Percentiles rank a stretch among this genome's conserved stretches.
Conservation (phyloP, 2,329 filamentous ascomycete species). For the Magnaporthales sp. region DNA sequence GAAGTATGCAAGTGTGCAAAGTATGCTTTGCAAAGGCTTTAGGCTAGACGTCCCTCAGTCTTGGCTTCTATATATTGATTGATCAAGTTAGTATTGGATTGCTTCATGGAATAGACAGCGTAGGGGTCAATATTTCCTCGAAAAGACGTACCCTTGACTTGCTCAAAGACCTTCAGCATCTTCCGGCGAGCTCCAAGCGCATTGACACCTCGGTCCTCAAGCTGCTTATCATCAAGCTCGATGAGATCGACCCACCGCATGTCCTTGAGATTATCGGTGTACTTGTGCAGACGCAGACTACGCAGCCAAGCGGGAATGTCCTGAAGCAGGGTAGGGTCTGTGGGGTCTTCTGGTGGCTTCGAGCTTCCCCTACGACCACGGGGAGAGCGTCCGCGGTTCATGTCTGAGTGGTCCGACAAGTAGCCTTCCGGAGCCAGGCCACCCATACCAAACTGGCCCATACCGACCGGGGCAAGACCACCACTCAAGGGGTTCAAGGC, state of each 20-base stretch:
- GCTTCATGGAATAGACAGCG: background rate
- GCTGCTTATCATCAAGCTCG: constrained; percentile 82
- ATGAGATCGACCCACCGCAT: constrained; percentile 93
- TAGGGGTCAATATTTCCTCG: background rate
- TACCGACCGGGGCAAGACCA: constrained; percentile 55
- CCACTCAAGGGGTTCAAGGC: constrained; percentile 1
- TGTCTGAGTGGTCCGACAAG: constrained; percentile 87
- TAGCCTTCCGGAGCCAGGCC: constrained; percentile 64
- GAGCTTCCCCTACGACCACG: constrained; percentile 88
- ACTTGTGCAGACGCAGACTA: constrained; percentile 93
- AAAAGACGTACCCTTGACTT: constrained; percentile 61
- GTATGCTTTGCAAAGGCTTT: background rate
- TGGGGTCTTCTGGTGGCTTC: constrained; percentile 96
- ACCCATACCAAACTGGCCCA: constrained; percentile 62
- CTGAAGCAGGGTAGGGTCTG: constrained; percentile 79
- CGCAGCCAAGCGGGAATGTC: constrained; percentile 96
- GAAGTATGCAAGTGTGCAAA: background rate
- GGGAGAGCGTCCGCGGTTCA: constrained; percentile 82
- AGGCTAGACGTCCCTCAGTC: constrained; percentile 4
- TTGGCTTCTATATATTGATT: background rate
- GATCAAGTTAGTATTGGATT: background rate
- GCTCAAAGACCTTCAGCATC: constrained; percentile 98
- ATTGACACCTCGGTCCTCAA: constrained; percentile 90
- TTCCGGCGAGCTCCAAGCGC: constrained; percentile 90
- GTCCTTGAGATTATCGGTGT: constrained; percentile 96